Evolutionary conservation across 768 basidiomycete genomes (phyloP).

Genomic region (Podaxis mareebaensis): DNA sequence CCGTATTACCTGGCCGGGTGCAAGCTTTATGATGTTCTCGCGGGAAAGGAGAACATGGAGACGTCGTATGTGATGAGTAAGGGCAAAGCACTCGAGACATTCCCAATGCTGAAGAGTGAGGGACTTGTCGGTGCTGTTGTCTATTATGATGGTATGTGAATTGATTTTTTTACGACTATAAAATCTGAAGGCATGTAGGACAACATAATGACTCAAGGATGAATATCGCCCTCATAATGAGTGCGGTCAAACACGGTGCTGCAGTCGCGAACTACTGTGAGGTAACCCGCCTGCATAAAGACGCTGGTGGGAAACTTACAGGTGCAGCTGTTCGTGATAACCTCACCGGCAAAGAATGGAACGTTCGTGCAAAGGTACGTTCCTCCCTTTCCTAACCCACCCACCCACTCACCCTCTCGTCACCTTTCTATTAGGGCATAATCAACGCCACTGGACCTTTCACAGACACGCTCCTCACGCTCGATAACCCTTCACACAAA

Average conservation of each 20-base stretch:
- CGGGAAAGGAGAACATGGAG: constrained; percentile 97
- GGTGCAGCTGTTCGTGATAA: constrained; percentile 81
- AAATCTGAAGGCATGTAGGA: constrained; percentile 43
- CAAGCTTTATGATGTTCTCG: constrained; percentile 94
- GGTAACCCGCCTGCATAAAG: constrained; percentile 77
- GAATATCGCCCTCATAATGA: constrained; percentile 96
- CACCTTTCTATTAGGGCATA: constrained; percentile 56
- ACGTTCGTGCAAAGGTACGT: constrained; percentile 75
- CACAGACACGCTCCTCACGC: constrained; percentile 77
- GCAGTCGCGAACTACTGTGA: constrained; percentile 88
- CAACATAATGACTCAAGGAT: constrained; percentile 99
- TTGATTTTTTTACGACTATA: too few relatives aligned
- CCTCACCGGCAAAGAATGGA: constrained; percentile 80
- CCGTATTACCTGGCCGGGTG: constrained; percentile 96
- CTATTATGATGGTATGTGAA: constrained; percentile 85
- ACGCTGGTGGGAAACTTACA: constrained; percentile 56
- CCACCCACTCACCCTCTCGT: neutral
- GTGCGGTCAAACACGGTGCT: constrained; percentile 90
- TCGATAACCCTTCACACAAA: constrained; percentile 76
- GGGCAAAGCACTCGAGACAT: constrained; percentile 89
- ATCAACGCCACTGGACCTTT: constrained; percentile 98
- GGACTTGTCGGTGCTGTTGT: constrained; percentile 88
- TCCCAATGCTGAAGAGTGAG: constrained; percentile 74
- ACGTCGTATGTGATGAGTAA: constrained; percentile 93
- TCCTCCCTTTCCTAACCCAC: neutral